Base-by-base conservation (phyloP, 441 rosid genomes). In the Omphalea diandra region DNA sequence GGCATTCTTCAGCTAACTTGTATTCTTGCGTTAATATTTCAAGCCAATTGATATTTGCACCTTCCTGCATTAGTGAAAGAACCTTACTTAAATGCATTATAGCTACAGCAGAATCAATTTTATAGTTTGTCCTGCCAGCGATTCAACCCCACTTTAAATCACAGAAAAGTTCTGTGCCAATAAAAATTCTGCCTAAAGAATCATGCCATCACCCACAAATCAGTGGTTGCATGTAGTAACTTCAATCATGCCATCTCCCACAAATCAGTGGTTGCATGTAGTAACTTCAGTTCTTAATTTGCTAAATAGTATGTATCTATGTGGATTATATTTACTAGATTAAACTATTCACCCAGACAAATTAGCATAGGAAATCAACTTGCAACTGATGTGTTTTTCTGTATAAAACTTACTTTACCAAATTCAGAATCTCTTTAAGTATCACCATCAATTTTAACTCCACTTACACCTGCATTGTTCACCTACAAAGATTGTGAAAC, bases 401-500 rank as follows among this genome's bases (percentile, higher is more conserved):
- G 20, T n/a, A 69, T 44, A 46, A 58, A 69, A 68, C 77, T 74
- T 8, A 70, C 75, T 50, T 38, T 43, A 35, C 60, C 73, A n/a
- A 43, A 15, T 43, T 33, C 50, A 4, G 77, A 65, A n/a, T 69
- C 69, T 53, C 17, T 55, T 3, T 68, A n/a, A 54, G 52, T 50
- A 56, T 69, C 57, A 7, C 0, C 8, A 36, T 77, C 73, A 20
- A 29, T 1, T 20, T 27, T 4, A 49, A n/a, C 17, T 53, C 87
- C 84, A 63, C 0, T 0, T 17, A 80, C 18, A 2, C 69, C 87
- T 12, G 87, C 86, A 74, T 79, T 83, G 54, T 86, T 86, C 56
- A 83, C 85, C 83, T 81, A 65, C 53, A 32, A 5, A 55, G 18
- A 7, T 29, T 29, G 29, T 27, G 12, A 24, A 63, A 63, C 40